Evolutionary conservation across 306 rosid species (phyloP), one percentile per base, ranked within the genome.

Genomic region (Cicer arietinum): DNA sequence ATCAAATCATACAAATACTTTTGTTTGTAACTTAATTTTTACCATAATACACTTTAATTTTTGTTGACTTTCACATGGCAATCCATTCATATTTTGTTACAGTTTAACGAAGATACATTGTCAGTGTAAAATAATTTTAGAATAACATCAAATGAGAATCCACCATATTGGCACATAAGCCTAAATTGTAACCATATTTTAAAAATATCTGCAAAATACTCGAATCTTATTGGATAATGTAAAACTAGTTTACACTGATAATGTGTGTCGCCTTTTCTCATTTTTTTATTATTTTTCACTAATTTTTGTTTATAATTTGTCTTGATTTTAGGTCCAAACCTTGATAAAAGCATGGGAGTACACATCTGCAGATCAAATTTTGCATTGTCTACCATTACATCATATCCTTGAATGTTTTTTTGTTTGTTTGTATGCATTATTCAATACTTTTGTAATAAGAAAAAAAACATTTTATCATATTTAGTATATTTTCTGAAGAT

Each of bases 321-420:
- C 18, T 79, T 82, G 70, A 80, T 84, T 83, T 87, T 87, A 94
- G 97, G 99, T 90, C 67, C 95, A 90, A 81, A 90, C 90, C 22
- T 79, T 94, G 88, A 35, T 93, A 81, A 78, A 87, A 37, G 93
- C 96, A 47, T 94, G 99, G 99, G 96, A 82, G 63, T 94, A 89
- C 83, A 80, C 97, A 40, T 82, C 93, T 57, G 79, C 89, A 5
- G 99, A 94, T 79, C 85, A 85, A 54, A 78, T 94, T 83, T 84
- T 94, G 88, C 90, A 94, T 69, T 92, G 96, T 81, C 87, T 94
- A 56, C 97, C 99, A n/a, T 85, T 94, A 58, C 96, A 94, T 84
- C 99, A 92, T 94, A 94, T 94, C 99, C 97, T 43, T 84, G 81
- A 71, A 78, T 66, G 17, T 81, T 54, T 61, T 14, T 44, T 18